phyloP scores from a whole-genome alignment of 176 grass and related monocot species.

The Zea mays region DNA sequence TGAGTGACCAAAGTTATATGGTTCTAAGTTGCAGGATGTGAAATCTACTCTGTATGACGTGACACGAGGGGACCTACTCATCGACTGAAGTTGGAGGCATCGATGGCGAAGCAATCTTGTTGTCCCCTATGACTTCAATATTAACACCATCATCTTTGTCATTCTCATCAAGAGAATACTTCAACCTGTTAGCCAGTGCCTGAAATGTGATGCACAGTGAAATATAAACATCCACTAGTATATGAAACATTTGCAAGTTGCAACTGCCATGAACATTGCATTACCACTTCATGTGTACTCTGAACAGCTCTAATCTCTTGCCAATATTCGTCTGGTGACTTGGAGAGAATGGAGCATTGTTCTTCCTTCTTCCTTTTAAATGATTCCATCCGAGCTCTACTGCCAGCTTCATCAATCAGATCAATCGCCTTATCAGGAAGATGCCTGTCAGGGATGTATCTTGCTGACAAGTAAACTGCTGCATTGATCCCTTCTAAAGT shows the following conservation, averaged over 20 bases:
- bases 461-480: constrained; percentile 89
- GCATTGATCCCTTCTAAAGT: constrained; percentile 82
- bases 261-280: constrained; percentile 21
- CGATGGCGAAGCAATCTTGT: constrained; percentile 34
- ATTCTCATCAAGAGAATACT: constrained; percentile 69
- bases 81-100: constrained; percentile 31
- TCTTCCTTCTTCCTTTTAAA: constrained; percentile 93
- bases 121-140: constrained; percentile 34
- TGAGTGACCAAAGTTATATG: constrained; percentile 5
- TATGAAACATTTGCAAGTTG: constrained; percentile 19
- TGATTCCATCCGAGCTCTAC: constrained; percentile 80
- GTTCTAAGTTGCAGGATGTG: constrained; percentile 17
- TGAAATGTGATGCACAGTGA: constrained; percentile 35
- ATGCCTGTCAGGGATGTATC: constrained; percentile 94
- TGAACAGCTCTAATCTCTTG: constrained; percentile 95
- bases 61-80: constrained; percentile 58
- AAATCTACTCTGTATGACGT: constrained; percentile 25
- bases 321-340: constrained; percentile 94
- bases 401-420: constrained; percentile 97
- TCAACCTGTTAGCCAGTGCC: constrained; percentile 76
- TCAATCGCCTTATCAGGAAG: constrained; percentile 99
- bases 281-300: constrained; percentile 87
- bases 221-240: constrained; percentile 38
- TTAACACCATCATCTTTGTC: constrained; percentile 42
- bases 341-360: constrained; percentile 68